These are phyloP conservation scores for Cercophora samala DNA, from an alignment of 495 filamentous ascomycete species.

Conservation along the genomic window DNA sequence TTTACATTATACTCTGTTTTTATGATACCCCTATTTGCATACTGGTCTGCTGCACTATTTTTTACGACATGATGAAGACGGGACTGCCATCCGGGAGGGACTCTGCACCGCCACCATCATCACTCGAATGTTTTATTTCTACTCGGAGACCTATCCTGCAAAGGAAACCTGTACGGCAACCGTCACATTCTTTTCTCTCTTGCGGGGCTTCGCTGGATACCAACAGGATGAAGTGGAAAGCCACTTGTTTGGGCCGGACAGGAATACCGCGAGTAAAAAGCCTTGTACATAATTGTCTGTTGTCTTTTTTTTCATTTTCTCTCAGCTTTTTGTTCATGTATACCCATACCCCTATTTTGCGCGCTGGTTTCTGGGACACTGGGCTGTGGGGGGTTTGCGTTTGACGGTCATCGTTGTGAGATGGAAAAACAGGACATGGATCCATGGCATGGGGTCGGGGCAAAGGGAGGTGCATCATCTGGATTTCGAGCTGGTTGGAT, in stretches of 20 bases:
- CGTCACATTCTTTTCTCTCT: neutral
- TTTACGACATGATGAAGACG: slow-evolving; percentile 8
- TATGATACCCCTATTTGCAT: slow-evolving; percentile 22
- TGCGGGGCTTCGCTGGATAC: neutral
- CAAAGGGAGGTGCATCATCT: neutral
- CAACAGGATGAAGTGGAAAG: neutral
- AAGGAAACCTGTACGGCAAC: slow-evolving; percentile 1
- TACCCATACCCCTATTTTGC: neutral
- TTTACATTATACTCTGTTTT: slow-evolving; percentile 6
- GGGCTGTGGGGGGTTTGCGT: neutral
- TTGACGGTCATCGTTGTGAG: neutral
- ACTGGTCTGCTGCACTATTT: slow-evolving; percentile 3
- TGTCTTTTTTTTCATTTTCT: neutral
- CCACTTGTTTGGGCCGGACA: neutral
- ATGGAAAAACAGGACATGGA: neutral
- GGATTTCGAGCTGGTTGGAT: neutral
- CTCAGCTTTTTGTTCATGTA: neutral
- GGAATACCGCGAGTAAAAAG: neutral
- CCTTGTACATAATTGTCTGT: neutral
- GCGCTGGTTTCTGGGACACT: neutral
- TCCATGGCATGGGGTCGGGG: neutral
- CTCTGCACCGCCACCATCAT: neutral
- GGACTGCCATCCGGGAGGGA: neutral
- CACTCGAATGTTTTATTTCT: neutral
- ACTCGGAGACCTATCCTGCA: neutral